These are phyloP conservation scores for Colletotrichum siamense DNA, from an alignment of 2,329 filamentous ascomycete genomes.

Conservation along the genomic window DNA sequence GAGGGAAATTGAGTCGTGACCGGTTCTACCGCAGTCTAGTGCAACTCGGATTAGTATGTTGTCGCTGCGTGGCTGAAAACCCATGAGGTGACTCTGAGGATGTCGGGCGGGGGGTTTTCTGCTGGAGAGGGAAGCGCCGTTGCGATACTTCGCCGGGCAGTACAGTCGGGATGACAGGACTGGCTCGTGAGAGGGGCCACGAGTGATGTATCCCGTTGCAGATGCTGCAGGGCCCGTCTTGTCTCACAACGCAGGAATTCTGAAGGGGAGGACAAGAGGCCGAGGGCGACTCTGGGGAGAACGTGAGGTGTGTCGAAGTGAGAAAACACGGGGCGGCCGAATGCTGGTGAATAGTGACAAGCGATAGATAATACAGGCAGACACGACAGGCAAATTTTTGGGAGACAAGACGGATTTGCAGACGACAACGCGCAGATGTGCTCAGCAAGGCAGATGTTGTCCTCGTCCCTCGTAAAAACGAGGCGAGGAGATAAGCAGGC, in stretches of 20 bases:
- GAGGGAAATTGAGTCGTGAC: slow-evolving; percentile 2
- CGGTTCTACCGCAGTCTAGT: slow-evolving; percentile 19
- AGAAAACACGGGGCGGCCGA: slow-evolving; percentile 6
- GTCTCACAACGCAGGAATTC: slow-evolving; percentile 14
- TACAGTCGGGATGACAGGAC: slow-evolving; percentile 9
- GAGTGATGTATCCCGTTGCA: slow-evolving; percentile 17
- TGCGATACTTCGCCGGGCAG: slow-evolving; percentile 12
- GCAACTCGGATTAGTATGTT: slow-evolving; percentile 5
- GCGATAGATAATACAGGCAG: slow-evolving; percentile 8
- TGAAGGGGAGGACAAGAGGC: slow-evolving; percentile 3
- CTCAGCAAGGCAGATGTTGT: background rate
- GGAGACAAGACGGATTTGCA: background rate
- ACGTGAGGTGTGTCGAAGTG: background rate
- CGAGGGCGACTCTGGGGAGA: background rate
- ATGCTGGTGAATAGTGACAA: background rate
- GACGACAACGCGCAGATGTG: background rate
- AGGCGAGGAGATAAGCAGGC: slow-evolving; percentile 1
- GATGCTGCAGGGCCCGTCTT: slow-evolving; percentile 14
- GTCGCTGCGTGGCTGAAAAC: background rate
- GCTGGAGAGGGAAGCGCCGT: background rate
- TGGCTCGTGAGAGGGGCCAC: slow-evolving; percentile 17
- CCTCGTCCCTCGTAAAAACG: background rate
- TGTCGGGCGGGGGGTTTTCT: background rate
- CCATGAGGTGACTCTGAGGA: background rate
- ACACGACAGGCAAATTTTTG: background rate